These are phyloP conservation scores for Phalaenopsis aphrodite DNA, from an alignment of 106 monocot genomes.

Conservation along the genomic window DNA sequence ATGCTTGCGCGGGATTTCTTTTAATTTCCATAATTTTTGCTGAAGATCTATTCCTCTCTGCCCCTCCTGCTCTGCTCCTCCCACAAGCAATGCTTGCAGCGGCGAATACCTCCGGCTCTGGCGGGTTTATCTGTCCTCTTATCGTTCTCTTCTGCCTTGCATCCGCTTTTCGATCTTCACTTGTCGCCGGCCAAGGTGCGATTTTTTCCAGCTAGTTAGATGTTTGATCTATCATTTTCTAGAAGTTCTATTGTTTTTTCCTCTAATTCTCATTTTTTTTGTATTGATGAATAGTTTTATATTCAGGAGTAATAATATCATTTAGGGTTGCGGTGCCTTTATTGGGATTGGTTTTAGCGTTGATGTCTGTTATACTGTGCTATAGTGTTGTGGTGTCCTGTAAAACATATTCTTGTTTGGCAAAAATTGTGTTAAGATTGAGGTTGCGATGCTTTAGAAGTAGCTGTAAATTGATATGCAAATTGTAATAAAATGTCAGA, in stretches of 20 bases:
- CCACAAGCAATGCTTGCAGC: not conserved
- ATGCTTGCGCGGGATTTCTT: not conserved
- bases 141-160: not conserved
- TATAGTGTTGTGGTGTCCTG: not conserved
- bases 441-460: not conserved
- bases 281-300: not conserved
- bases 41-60: not conserved
- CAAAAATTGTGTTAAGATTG: not conserved
- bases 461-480: not conserved
- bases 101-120: not conserved
- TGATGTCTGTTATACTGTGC: not conserved
- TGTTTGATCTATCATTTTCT: not conserved
- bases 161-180: conserved; percentile 4
- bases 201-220: not conserved
- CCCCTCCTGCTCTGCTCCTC: not conserved
- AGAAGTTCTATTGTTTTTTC: not conserved
- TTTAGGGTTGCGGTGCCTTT: too few relatives aligned
- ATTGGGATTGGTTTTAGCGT: not conserved
- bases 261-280: not conserved
- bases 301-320: not conserved
- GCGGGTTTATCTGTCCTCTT: not conserved
- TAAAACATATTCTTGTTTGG: not conserved
- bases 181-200: conserved; percentile 3
- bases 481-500: not conserved
- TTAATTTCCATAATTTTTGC: not conserved